Evolutionary conservation across 345 rosid species (phyloP).

Genomic region (Eucalyptus curtisii): DNA sequence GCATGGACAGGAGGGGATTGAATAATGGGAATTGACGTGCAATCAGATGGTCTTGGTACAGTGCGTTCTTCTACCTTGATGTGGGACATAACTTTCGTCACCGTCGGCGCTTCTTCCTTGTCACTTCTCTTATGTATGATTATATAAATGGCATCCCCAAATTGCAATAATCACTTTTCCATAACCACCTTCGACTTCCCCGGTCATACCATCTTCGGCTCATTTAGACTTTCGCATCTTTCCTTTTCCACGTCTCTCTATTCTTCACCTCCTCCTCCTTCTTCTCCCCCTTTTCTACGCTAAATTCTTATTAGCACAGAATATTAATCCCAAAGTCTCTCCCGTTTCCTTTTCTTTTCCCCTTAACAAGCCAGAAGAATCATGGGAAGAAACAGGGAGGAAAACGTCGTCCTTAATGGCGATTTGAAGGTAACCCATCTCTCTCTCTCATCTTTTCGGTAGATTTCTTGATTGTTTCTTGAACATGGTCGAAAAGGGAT

Average conservation of each 20-base stretch:
- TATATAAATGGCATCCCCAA: not conserved
- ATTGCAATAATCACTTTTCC: not conserved
- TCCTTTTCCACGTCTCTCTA: not conserved
- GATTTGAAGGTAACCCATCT: conserved; percentile 3
- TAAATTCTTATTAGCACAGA: not conserved
- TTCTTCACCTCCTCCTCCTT: not conserved
- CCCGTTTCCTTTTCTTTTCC: not conserved
- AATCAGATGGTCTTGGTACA: not conserved
- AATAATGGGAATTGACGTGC: not conserved
- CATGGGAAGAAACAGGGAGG: not conserved
- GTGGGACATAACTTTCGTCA: conserved; percentile 4
- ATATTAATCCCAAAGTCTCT: not conserved
- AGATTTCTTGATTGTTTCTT: not conserved
- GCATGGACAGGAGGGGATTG: not conserved
- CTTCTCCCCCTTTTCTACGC: not conserved
- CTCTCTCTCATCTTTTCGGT: not conserved
- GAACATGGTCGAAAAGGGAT: not conserved
- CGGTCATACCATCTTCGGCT: not conserved
- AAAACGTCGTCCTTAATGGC: not conserved
- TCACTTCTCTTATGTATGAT: not conserved
- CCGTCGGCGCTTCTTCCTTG: conserved; percentile 2
- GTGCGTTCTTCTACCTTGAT: not conserved
- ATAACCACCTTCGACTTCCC: not conserved
- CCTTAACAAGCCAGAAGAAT: not conserved
- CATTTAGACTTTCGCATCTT: not conserved